These are phyloP conservation scores for Nakazawaea peltata DNA, from an alignment of 805 yeast genomes.

Conservation along the genomic window DNA sequence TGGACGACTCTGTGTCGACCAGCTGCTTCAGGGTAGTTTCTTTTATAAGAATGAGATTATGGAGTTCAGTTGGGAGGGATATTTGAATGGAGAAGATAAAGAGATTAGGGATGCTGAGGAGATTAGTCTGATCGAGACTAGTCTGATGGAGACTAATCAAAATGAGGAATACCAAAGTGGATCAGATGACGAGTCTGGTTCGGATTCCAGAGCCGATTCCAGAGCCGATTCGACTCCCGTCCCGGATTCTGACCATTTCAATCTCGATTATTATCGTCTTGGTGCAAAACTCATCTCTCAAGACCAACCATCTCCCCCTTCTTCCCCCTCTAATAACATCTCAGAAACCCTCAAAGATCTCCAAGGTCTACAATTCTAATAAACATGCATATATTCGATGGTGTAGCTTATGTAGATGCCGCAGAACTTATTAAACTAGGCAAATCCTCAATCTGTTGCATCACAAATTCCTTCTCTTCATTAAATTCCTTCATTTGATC, in stretches of 20 bases:
- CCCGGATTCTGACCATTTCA: background rate
- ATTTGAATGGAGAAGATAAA: slow-evolving; percentile 4
- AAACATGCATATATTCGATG: background rate
- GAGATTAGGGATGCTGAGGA: too few species aligned
- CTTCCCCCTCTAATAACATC: too few species aligned
- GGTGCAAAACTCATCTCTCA: too few species aligned
- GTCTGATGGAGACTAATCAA: background rate
- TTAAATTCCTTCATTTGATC: slow-evolving; percentile 53
- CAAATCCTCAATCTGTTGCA: slow-evolving; percentile 62
- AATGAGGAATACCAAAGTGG: too few species aligned
- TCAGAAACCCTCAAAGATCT: slow-evolving; percentile 1
- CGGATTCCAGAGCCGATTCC: too few species aligned
- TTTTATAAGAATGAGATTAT: slow-evolving; percentile 22
- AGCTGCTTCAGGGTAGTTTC: slow-evolving; percentile 19
- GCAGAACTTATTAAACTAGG: slow-evolving; percentile 42
- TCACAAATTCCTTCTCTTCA: slow-evolving; percentile 76
- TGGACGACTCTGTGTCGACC: slow-evolving; percentile 22
- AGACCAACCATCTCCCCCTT: too few species aligned
- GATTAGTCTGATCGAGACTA: background rate
- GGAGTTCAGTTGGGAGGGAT: slow-evolving; percentile 15
- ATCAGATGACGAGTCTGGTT: too few species aligned
- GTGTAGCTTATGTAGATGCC: background rate
- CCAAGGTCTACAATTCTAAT: slow-evolving; percentile 10
- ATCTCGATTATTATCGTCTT: too few species aligned
- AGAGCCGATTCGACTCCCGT: background rate